Percentiles rank a stretch among this genome's conserved stretches.
Conservation (phyloP, 768 basidiomycete genomes). For the Hydnomerulius pinastri region DNA sequence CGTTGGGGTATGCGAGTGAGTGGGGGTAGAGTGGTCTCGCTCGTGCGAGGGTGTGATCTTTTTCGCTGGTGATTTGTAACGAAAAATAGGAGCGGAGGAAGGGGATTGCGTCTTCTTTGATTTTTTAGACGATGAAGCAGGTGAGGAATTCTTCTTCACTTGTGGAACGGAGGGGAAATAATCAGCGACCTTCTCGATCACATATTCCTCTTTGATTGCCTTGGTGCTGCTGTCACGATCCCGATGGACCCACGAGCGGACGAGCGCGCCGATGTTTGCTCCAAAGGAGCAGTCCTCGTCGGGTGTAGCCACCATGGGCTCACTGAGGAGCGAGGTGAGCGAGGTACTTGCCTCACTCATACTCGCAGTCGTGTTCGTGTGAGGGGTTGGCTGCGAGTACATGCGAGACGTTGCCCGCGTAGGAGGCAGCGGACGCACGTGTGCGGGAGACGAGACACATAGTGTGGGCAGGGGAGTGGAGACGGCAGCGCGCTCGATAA, state of each 20-base stretch:
- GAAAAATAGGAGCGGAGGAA: conserved; percentile 14
- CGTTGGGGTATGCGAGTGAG: conserved; percentile 29
- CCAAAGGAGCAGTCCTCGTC: conserved; percentile 46
- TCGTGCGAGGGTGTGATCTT: conserved; percentile 9
- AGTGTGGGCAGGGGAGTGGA: conserved; percentile 46
- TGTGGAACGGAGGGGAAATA: conserved; percentile 28
- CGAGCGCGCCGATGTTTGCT: conserved; percentile 46
- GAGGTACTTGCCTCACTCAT: conserved; percentile 47
- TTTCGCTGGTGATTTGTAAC: conserved; percentile 11
- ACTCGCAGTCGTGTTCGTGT: conserved; percentile 35
- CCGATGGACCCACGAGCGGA: conserved; percentile 28
- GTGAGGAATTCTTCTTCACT: conserved; percentile 13
- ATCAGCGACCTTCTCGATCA: conserved; percentile 32
- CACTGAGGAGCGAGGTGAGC: conserved; percentile 51
- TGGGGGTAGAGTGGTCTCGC: conserved; percentile 19
- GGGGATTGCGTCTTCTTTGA: conserved; percentile 12
- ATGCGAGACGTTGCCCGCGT: conserved; percentile 37
- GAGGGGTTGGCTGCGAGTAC: conserved; percentile 30
- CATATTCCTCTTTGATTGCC: conserved; percentile 27
- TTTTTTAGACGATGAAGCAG: conserved; percentile 19
- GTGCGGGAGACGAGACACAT: conserved; percentile 46
- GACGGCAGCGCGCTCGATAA: conserved; percentile 35
- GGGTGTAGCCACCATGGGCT: conserved; percentile 40
- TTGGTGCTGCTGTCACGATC: conserved; percentile 25
- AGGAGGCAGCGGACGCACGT: conserved; percentile 27